Base-by-base conservation (phyloP, 768 basidiomycete species). In the Mycena vitilis region DNA sequence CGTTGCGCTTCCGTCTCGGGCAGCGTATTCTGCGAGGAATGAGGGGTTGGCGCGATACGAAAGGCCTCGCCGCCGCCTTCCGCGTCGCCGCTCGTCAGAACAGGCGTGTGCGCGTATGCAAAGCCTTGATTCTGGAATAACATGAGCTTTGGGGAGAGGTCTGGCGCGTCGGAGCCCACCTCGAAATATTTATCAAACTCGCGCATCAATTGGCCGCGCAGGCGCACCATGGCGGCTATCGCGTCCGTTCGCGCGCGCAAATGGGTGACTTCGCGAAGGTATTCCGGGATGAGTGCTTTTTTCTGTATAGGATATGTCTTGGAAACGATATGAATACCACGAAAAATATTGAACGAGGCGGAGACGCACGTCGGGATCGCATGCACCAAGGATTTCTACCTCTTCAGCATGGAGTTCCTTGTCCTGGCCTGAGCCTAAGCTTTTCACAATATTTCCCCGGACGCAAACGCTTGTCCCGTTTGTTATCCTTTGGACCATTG, bases 11-110 rank as follows among this genome's bases (percentile, higher is more conserved):
- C 68, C 15, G 40, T 72, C 69, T 55, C 44, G 12, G 51, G 76
- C 63, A 63, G 48, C 60, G 30, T 63, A 48, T 22, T 56, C 20
- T 67, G 69, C 60, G 10, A 58, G 69, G 59, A 62, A 12, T 38
- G 75, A 37, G 72, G 71, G 25, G 85, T 72, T 54, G 85, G 81
- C 2, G 84, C 82, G 37, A 97, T 82, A 8, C 87, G 85, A 78
- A 99, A 99, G 2, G 93, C 88, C 79, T 99, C 96, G 22, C 98
- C 97, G 9, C 93, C 96, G 15, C 96, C 98, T 83, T 99, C 98
- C 61, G 96, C 96, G 77, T 99, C 98, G 73, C 89, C 95, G 18
- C 89, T 88, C 0, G 97, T 98, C 25, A 98, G 80, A 53, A 99
- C 86, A 0, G 98, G 98, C 0, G 96, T 93, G 74, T 98, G 91